phyloP scores from a whole-genome alignment of 73 alveolate genomes.

The Breviolum minutum region DNA sequence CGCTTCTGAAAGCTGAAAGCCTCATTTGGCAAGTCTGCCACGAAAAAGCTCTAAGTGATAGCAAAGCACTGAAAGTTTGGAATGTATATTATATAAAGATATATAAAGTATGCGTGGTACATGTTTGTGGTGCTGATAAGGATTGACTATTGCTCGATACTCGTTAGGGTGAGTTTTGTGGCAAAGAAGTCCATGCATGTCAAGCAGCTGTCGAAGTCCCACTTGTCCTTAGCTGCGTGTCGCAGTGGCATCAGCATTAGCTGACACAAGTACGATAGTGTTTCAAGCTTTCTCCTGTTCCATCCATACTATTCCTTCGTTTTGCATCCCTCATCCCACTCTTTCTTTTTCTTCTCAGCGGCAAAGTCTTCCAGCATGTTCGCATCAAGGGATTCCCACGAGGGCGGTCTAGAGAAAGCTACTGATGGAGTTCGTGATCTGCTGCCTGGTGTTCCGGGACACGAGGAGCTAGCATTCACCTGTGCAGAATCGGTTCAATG shows the following conservation, averaged over 20 bases:
- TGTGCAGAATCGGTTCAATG: not conserved
- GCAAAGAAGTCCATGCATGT: too few species aligned
- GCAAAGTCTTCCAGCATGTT: conserved; percentile 70
- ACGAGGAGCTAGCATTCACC: conserved; percentile 63
- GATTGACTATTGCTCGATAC: too few species aligned
- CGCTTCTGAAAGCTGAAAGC: conserved; percentile 80
- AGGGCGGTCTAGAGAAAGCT: conserved; percentile 74
- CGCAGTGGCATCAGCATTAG: too few species aligned
- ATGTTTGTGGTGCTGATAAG: too few species aligned
- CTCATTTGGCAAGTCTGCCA: not conserved
- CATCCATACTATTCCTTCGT: not conserved
- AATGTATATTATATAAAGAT: too few species aligned
- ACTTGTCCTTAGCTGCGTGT: conserved; percentile 36
- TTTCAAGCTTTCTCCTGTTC: not conserved
- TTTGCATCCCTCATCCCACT: not conserved
- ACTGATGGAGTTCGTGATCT: conserved; percentile 85
- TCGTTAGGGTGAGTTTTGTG: too few species aligned
- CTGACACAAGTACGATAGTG: not conserved
- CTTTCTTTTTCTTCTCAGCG: not conserved
- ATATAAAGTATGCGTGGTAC: too few species aligned
- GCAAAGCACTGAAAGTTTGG: too few species aligned
- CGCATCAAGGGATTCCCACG: conserved; percentile 84
- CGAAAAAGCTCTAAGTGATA: not conserved
- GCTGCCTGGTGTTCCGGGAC: conserved; percentile 93
- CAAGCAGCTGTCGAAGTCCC: conserved; percentile 87